A percentile compares a stretch with the other conserved stretches of the same genome.
phyloP scores from a whole-genome alignment of 2,329 filamentous ascomycete species.

The Bertia moriformis region DNA sequence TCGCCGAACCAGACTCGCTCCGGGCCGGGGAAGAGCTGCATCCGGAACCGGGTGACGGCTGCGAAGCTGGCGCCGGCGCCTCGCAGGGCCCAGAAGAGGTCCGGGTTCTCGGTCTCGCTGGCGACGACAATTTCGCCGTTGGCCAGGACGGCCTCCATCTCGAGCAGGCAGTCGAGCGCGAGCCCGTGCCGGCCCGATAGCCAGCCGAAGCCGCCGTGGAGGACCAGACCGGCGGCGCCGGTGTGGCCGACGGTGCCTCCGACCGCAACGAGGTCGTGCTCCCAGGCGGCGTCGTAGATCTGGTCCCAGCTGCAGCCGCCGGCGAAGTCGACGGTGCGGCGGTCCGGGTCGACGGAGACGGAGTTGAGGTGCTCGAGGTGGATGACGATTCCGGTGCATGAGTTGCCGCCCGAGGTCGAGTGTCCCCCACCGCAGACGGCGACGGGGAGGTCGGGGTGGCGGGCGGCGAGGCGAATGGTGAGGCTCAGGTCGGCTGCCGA shows the following conservation, averaged over 20 bases:
- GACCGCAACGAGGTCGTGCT: background rate
- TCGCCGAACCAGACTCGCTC: background rate
- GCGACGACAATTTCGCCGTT: conserved; percentile 40
- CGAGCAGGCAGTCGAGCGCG: background rate
- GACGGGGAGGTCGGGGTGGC: background rate
- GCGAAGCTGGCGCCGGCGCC: background rate
- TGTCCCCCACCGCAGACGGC: background rate
- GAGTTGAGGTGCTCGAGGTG: background rate
- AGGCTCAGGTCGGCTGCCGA: background rate
- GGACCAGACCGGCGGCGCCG: background rate
- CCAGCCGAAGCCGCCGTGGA: background rate
- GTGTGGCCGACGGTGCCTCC: background rate
- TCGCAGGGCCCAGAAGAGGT: conserved; percentile 45
- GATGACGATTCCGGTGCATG: background rate
- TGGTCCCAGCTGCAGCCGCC: background rate
- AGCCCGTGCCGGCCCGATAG: background rate
- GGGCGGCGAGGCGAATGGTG: background rate
- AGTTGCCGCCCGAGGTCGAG: background rate
- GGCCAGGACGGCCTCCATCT: conserved; percentile 50
- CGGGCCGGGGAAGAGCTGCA: background rate
- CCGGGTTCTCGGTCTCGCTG: conserved; percentile 34
- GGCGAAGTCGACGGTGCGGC: background rate
- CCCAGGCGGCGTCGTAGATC: background rate
- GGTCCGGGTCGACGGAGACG: background rate
- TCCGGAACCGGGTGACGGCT: background rate